These are phyloP conservation scores for Phyllosticta capitalensis DNA, from an alignment of 2,329 filamentous ascomycete genomes.

Conservation along the genomic window DNA sequence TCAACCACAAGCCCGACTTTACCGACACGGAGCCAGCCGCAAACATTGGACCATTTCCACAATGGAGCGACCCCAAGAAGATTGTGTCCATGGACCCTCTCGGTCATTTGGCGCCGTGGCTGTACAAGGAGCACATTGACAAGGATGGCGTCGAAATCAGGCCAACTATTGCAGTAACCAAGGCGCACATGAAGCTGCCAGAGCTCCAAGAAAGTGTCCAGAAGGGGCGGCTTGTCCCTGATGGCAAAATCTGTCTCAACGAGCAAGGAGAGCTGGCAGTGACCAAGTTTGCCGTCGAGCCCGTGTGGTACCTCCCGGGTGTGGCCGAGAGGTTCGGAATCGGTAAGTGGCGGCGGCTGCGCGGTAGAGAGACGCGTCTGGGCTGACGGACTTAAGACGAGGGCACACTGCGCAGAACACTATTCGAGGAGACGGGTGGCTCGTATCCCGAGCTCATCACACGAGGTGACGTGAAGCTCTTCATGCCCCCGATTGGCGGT, in stretches of 20 bases:
- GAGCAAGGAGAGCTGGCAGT: constrained; percentile 78
- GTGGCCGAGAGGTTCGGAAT: constrained; percentile 90
- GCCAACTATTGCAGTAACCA: constrained; percentile 84
- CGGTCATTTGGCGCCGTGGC: constrained; percentile 76
- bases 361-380: neutral
- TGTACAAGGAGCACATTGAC: constrained; percentile 70
- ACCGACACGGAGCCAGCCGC: constrained; percentile 88
- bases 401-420: constrained; percentile 68
- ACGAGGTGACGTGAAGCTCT: constrained; percentile 86
- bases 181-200: constrained; percentile 92
- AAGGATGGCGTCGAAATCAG: constrained; percentile 76
- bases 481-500: constrained; percentile 89
- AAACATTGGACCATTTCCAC: constrained; percentile 75
- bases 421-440: constrained; percentile 93
- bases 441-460: constrained; percentile 97
- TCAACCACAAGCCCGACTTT: constrained; percentile 69
- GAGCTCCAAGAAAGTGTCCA: constrained; percentile 85
- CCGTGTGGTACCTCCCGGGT: constrained; percentile 52
- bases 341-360: constrained; percentile 34
- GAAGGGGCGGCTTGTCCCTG: constrained; percentile 62
- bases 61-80: constrained; percentile 85
- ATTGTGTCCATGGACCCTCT: constrained; percentile 97
- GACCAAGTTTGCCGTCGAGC: constrained; percentile 94
- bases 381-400: constrained; percentile 50
- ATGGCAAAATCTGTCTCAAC: constrained; percentile 88